Base-by-base conservation (phyloP, 176 grass and related monocot species). In the Thinopyrum elongatum region DNA sequence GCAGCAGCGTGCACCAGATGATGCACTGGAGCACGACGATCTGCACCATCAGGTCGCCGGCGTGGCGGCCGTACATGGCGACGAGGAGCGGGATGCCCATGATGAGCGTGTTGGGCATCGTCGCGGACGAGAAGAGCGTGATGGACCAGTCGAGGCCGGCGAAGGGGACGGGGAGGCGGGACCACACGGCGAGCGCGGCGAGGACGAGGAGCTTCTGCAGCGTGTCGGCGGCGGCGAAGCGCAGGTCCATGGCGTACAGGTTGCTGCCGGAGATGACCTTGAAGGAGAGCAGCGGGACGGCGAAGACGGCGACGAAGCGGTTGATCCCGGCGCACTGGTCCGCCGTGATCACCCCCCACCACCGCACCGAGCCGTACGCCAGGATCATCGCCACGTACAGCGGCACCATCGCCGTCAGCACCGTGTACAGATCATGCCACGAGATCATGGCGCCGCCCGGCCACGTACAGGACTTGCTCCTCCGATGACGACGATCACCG, bases 261-360 rank as follows among this genome's bases (percentile, higher is more conserved):
- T 95, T 8, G 74, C 90, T 93, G 87, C 6, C 75, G 76, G 94
- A 91, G 79, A 96, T 96, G 84, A 89, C 76, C 79, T 88, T 85
- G 89, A 96, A 92, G 68, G 94, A 96, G 42, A 96, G 94, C 13
- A 96, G 91, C 26, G 91, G 94, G 6, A 96, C 94, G 17, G 94
- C 94, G 44, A 95, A 93, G 42, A 89, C 85, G 58, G 94, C 89
- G 21, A 96, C 94, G 51, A 93, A 96, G 68, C 91, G 94, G 79
- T 91, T 93, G 65, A 93, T 93, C 77, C 91, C 94, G 49, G 84
- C 49, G 85, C 94, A 95, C 87, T 93, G 94, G 12, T 93, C 94
- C 41, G 81, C 84, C 34, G 89, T 88, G 55, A 96, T 89, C 34
- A 93, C 83, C 19, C 87, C 80, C 94, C 89, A 96, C 86, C 88